Base-by-base conservation (phyloP, 148 eudicot genomes). In the Agrostemma githago region DNA sequence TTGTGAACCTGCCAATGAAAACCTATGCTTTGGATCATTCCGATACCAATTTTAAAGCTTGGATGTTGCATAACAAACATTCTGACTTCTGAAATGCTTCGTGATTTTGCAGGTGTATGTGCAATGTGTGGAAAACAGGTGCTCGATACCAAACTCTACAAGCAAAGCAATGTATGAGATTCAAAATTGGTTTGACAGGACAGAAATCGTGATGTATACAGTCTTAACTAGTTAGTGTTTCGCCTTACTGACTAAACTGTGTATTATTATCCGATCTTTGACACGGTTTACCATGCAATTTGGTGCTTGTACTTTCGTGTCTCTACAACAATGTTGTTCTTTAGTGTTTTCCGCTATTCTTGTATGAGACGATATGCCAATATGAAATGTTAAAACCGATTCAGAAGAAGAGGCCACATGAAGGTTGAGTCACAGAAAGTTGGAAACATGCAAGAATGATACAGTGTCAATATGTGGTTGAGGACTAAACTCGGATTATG, bases 91-190 rank as follows among this genome's bases (percentile, higher is more conserved):
- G 12, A 48, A 61, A 39, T 38, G 39, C 73, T 16, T 15, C 53
- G 41, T 44, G 11, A 44, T 74, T 78, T 63, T 87, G 81, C 87
- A 92, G 98, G 98, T 73, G 98, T 92, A 70, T 94, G 98, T 84
- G 98, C 98, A 20, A 94, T 94, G 98, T 94, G 97, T 8, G 98
- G 98, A 20, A 94, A 94, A 83, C 96, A 95, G 87, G 98, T 95
- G 48, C 93, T 92, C 16, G 98, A 95, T 76, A 95, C 96, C 78
- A 92, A 94, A 83, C 62, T 78, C 10, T 95, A 95, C 90, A 95
- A 95, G 81, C 97, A 95, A 82, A 95, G 97, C 87, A 95, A 95
- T 74, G 98, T 95, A 63, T 95, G 81, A 88, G 81, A 88, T 72
- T 72, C 14, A 2, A 16, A 19, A 42, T 21, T 14, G 44, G 38